Evolutionary conservation across 768 basidiomycete species (phyloP).

Genomic region (Mycena filopes): DNA sequence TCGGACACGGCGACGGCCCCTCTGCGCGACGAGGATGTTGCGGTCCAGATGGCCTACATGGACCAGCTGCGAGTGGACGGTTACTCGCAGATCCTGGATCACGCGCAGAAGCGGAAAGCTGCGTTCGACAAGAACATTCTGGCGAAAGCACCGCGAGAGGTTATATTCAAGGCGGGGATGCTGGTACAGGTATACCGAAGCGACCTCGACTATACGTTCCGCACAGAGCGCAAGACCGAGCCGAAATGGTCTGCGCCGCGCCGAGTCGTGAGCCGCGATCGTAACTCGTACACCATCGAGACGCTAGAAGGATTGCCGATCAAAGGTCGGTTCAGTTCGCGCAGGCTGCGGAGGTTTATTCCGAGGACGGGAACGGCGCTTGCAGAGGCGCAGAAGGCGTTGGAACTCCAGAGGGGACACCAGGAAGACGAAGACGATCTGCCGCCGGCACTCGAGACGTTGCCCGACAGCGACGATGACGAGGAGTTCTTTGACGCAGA

Average conservation of each 20-base stretch:
- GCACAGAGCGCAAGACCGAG: background rate
- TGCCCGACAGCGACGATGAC: too few species aligned
- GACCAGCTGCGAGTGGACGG: slow-evolving; percentile 43
- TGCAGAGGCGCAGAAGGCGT: background rate
- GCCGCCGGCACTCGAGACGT: too few species aligned
- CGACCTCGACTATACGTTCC: background rate
- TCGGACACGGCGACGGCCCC: background rate
- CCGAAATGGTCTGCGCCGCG: too few species aligned
- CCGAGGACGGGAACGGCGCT: background rate
- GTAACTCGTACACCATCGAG: background rate
- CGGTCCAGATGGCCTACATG: slow-evolving; percentile 41
- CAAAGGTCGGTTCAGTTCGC: background rate
- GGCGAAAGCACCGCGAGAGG: background rate
- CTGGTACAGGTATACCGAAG: background rate
- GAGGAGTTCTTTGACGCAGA: too few species aligned
- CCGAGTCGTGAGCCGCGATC: background rate
- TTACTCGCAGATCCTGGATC: slow-evolving; percentile 31
- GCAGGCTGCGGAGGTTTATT: background rate
- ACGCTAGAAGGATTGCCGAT: background rate
- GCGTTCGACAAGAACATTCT: slow-evolving; percentile 35
- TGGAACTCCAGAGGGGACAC: too few species aligned
- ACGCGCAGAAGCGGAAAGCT: slow-evolving; percentile 26
- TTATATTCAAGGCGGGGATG: background rate
- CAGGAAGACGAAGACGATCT: too few species aligned
- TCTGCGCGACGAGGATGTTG: background rate